Base-by-base conservation (phyloP, 306 rosid genomes). In the Cicer yamashitae region DNA sequence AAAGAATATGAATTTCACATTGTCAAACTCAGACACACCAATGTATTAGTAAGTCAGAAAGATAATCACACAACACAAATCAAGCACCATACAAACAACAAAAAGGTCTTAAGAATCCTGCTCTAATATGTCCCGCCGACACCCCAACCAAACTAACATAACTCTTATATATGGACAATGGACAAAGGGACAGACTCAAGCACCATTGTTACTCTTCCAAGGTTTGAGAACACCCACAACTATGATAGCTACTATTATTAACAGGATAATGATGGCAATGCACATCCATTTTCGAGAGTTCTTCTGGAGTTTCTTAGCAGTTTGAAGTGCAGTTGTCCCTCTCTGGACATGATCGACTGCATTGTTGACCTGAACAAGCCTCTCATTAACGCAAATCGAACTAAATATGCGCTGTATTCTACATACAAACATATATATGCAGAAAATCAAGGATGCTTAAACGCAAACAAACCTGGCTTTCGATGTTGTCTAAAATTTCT, bases 301-400 rank as follows among this genome's bases (percentile, higher is more conserved):
- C 90, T 80, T 93, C 93, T 88, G 96, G 10, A 85, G 90, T 93
- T 88, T 89, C 97, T 89, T 91, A 86, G 93, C 97, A 79, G 62
- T 88, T 86, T 88, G 90, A 78, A 91, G 93, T 50, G 84, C 91
- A 64, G 84, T n/a, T 80, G 86, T 90, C 91, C 93, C 97, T 80
- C 87, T 87, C 82, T 86, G 89, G 86, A 94, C 91, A 80, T 88
- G 92, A 77, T 86, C 89, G 18, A 84, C 94, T 70, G 97, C 80
- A 34, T 79, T 89, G 68, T 78, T 83, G 82, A 93, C 92, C 97
- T 91, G 92, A 82, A 82, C 76, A 85, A 79, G 76, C 82, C 79
- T 67, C 83, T 75, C 74, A 82, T 86, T 71, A 86, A 88, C 85
- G 53, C 43, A 59, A 74, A 76, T 58, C 72, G 78, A 73, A 81